These are phyloP conservation scores for Phytophthora litchii DNA, from an alignment of 352 stramenopile species.

Conservation along the genomic window DNA sequence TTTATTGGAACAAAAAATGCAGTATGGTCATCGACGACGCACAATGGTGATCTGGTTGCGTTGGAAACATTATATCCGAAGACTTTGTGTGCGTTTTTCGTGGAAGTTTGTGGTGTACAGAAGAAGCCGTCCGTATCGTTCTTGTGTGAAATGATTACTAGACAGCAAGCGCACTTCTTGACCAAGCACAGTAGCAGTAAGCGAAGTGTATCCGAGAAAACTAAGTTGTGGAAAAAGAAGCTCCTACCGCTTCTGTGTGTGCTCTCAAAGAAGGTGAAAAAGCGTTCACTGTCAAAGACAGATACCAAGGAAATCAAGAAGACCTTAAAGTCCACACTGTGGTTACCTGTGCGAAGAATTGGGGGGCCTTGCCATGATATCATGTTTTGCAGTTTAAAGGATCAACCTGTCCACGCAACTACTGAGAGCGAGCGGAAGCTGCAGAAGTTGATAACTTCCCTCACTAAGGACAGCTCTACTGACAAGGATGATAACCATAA, in stretches of 20 bases:
- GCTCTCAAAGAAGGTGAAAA: constrained; percentile 52
- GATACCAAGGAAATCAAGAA: constrained; percentile 56
- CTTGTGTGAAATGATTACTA: constrained; percentile 45
- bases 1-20: constrained; percentile 40
- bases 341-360: constrained; percentile 41
- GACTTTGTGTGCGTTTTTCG: constrained; percentile 64
- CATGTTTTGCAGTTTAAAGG: constrained; percentile 35
- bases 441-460: constrained; percentile 41
- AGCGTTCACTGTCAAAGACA: constrained; percentile 42
- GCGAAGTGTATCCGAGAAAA: constrained; percentile 17
- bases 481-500: background rate
- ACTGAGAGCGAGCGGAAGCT: constrained; percentile 46
- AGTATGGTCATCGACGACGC: constrained; percentile 52
- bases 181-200: constrained; percentile 2
- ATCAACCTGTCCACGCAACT: constrained; percentile 34
- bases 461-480: constrained; percentile 25
- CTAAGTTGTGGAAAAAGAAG: constrained; percentile 42
- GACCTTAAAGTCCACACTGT: constrained; percentile 40
- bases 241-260: constrained; percentile 47
- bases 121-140: constrained; percentile 59
- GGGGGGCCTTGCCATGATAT: constrained; percentile 6
- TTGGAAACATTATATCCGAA: constrained; percentile 66
- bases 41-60: constrained; percentile 35
- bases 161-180: constrained; percentile 6
- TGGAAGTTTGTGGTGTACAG: constrained; percentile 63